Evolutionary conservation across 2,329 filamentous ascomycete species (phyloP).

Genomic region (Penicillium paneum): DNA sequence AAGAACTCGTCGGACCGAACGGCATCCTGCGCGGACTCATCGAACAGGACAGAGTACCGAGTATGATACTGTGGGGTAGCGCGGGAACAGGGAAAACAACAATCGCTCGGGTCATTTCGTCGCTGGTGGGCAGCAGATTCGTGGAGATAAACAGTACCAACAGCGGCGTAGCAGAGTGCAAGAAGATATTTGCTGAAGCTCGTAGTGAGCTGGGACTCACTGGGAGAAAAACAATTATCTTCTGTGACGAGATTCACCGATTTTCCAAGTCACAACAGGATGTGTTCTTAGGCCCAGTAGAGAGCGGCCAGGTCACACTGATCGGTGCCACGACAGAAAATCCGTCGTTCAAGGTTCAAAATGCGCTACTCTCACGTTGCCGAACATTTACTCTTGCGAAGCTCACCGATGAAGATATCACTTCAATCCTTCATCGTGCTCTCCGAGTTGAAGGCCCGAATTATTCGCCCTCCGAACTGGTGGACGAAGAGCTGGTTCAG

Average conservation of each 20-base stretch:
- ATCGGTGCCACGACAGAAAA: constrained; percentile 98
- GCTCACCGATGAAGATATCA: constrained; percentile 68
- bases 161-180: constrained; percentile 82
- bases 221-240: constrained; percentile 88
- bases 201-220: constrained; percentile 74
- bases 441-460: constrained; percentile 59
- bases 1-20: constrained; percentile 79
- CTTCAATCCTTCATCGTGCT: constrained; percentile 72
- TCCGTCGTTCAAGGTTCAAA: constrained; percentile 88
- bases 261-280: constrained; percentile 93
- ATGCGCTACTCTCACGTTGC: constrained; percentile 81
- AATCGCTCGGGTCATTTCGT: constrained; percentile 85
- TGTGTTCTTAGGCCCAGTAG: constrained; percentile 88
- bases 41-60: constrained; percentile 79
- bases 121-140: constrained; percentile 77
- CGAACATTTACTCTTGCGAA: constrained; percentile 83
- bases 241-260: constrained; percentile 94
- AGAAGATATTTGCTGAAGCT: constrained; percentile 85
- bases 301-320: constrained; percentile 82
- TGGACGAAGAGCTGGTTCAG: constrained; percentile 71
- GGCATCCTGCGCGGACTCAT: constrained; percentile 87
- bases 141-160: constrained; percentile 95
- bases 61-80: constrained; percentile 80
- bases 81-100: constrained; percentile 56
- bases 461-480: constrained; percentile 52